Percentiles rank a stretch among this genome's conserved stretches.
These are phyloP conservation scores for Hypomyces perniciosus DNA, from an alignment of 2,329 filamentous ascomycete species.

Conservation along the genomic window DNA sequence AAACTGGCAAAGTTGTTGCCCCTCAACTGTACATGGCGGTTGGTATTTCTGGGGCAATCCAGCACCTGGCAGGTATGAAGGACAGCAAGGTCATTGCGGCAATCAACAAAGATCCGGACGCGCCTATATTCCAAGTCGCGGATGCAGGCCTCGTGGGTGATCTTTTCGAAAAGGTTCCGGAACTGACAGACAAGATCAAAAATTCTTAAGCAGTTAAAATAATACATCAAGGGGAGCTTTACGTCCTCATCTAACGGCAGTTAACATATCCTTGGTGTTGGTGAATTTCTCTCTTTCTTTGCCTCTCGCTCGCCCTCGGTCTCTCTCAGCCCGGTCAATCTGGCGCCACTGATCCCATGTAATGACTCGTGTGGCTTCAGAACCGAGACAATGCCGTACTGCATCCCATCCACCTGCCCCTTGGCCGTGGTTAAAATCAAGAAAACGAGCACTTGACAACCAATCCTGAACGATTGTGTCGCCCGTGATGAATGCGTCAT, in stretches of 20 bases:
- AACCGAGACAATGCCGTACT: conserved; percentile 52
- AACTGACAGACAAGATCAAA: conserved; percentile 93
- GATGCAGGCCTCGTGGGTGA: conserved; percentile 95
- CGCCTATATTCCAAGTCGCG: conserved; percentile 96
- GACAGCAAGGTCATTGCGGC: conserved; percentile 99
- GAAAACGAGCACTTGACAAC: conserved; percentile 39
- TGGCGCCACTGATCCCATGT: conserved; percentile 78
- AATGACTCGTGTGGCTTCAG: conserved; percentile 55
- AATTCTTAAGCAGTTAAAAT: conserved; percentile 30
- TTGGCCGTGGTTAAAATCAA: conserved; percentile 19
- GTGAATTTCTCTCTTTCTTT: conserved; percentile 74
- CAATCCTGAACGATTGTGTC: conserved; percentile 81
- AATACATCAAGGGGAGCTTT: conserved; percentile 16
- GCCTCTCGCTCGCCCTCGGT: conserved; percentile 57
- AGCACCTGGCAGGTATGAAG: conserved; percentile 99
- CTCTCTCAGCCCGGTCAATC: conserved; percentile 74
- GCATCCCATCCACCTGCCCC: conserved; percentile 64
- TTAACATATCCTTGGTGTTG: conserved; percentile 51
- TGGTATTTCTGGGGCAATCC: conserved; percentile 94
- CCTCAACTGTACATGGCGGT: conserved; percentile 93
- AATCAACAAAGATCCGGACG: conserved; percentile 97
- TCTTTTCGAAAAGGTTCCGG: conserved; percentile 90
- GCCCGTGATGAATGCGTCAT: conserved; percentile 84
- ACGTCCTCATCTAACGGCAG: conserved; percentile 36
- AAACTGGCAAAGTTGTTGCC: conserved; percentile 97